Percentiles rank a stretch among this genome's conserved stretches.
phyloP scores from a whole-genome alignment of 2,329 filamentous ascomycete species.

The Huntiella decipiens region DNA sequence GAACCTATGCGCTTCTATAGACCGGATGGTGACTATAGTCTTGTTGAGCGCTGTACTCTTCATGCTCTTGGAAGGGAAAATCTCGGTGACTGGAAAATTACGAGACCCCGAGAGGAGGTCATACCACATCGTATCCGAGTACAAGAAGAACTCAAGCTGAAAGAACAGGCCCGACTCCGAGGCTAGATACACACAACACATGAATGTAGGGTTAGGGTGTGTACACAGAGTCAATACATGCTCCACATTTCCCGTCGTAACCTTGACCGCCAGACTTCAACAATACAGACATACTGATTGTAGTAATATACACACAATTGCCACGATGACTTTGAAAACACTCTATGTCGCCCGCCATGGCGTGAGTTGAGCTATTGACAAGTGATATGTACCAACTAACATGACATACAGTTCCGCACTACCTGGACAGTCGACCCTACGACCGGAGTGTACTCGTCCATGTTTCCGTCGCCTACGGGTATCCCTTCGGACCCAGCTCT shows the following conservation, averaged over 20 bases:
- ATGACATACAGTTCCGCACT: slow-evolving; percentile 52
- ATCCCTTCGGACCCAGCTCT: slow-evolving; percentile 77
- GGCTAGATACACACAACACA: neutral
- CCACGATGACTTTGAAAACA: slow-evolving; percentile 42
- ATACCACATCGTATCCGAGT: slow-evolving; percentile 21
- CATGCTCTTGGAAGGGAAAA: slow-evolving; percentile 26
- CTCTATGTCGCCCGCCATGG: slow-evolving; percentile 62
- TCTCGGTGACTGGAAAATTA: slow-evolving; percentile 33
- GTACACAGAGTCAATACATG: too few relatives aligned
- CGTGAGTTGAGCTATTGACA: slow-evolving; percentile 25
- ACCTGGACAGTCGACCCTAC: slow-evolving; percentile 71
- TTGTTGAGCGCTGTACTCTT: slow-evolving; percentile 37
- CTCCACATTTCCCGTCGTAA: too few relatives aligned
- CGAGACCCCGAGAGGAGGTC: slow-evolving; percentile 27
- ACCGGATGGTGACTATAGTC: slow-evolving; percentile 27
- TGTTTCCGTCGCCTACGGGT: slow-evolving; percentile 64
- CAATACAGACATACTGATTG: too few relatives aligned
- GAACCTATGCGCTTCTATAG: slow-evolving; percentile 22
- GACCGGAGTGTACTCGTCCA: slow-evolving; percentile 59
- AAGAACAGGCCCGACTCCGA: slow-evolving; percentile 26
- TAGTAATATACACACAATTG: too few relatives aligned
- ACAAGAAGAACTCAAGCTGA: slow-evolving; percentile 16
- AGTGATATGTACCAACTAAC: slow-evolving; percentile 5
- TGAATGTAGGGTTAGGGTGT: neutral
- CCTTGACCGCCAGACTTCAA: too few relatives aligned